Conservation (phyloP, 2,329 filamentous ascomycete species). For the Dactylellina parvicollis region DNA sequence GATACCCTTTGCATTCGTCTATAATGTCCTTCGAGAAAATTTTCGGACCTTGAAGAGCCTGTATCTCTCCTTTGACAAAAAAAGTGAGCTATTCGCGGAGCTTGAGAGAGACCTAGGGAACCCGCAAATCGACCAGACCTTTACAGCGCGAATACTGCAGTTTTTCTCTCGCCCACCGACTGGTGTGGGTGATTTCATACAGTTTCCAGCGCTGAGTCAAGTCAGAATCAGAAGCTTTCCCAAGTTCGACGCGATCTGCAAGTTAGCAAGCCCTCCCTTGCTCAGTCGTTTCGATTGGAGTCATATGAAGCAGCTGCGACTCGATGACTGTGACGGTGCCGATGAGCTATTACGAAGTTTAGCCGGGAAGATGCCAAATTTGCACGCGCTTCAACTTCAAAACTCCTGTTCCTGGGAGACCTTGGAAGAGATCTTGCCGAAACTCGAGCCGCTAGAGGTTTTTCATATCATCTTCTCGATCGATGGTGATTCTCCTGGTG, state of each 20-base stretch:
- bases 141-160: conserved; percentile 5
- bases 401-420: conserved; percentile 24
- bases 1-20: conserved; percentile 20
- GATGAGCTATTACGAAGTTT: conserved; percentile 9
- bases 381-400: conserved; percentile 14
- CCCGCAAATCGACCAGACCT: neutral
- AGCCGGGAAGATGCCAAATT: conserved; percentile 5
- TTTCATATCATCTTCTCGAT: conserved; percentile 13
- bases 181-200: conserved; percentile 1
- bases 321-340: conserved; percentile 15
- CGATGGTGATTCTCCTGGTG: neutral
- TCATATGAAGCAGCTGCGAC: conserved; percentile 6
- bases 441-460: conserved; percentile 9
- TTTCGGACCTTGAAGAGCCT: conserved; percentile 23
- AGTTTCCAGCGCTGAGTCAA: conserved; percentile 11
- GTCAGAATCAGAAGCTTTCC: conserved; percentile 7
- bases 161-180: conserved; percentile 1
- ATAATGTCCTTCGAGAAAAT: conserved; percentile 14
- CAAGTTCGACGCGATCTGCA: conserved; percentile 6
- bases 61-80: conserved; percentile 20
- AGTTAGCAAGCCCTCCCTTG: conserved; percentile 2
- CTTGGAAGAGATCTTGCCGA: neutral
- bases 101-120: neutral
- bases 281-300: conserved; percentile 3
- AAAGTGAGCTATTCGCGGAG: conserved; percentile 19